phyloP scores from a whole-genome alignment of 192 early-diverging fungal genomes.

The Hyaloraphidium curvatum region DNA sequence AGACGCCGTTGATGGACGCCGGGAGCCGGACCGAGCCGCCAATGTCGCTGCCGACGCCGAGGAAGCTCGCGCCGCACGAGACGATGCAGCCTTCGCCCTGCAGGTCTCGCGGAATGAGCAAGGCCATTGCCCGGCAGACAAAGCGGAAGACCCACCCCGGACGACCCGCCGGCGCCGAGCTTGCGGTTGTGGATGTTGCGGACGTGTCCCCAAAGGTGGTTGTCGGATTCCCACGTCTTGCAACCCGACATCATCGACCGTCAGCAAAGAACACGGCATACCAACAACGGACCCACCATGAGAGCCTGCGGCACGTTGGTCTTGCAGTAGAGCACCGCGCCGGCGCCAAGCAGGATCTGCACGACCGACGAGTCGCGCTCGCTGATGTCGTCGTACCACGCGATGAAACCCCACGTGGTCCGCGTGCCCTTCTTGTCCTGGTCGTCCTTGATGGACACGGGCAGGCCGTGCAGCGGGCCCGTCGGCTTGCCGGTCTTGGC shows the following conservation, averaged over 20 bases:
- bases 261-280: constrained; percentile 54
- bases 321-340: no score
- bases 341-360: background rate
- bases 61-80: constrained; percentile 67
- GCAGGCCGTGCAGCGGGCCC: constrained; percentile 34
- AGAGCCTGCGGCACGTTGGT: background rate
- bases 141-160: background rate
- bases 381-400: constrained; percentile 28
- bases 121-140: background rate
- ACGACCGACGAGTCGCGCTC: background rate
- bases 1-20: constrained; percentile 75
- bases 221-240: background rate
- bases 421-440: constrained; percentile 33
- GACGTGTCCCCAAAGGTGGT: background rate
- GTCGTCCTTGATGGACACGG: constrained; percentile 61
- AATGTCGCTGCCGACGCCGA: no score
- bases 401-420: constrained; percentile 55
- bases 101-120: background rate
- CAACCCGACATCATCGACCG: background rate
- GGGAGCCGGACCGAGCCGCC: constrained; percentile 82
- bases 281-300: background rate
- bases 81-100: background rate
- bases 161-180: background rate
- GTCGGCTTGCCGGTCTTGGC: no score
- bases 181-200: background rate